Evolutionary conservation across 805 yeast species (phyloP), one percentile per base, ranked within the genome.

Genomic region (Huiozyma sinensis): DNA sequence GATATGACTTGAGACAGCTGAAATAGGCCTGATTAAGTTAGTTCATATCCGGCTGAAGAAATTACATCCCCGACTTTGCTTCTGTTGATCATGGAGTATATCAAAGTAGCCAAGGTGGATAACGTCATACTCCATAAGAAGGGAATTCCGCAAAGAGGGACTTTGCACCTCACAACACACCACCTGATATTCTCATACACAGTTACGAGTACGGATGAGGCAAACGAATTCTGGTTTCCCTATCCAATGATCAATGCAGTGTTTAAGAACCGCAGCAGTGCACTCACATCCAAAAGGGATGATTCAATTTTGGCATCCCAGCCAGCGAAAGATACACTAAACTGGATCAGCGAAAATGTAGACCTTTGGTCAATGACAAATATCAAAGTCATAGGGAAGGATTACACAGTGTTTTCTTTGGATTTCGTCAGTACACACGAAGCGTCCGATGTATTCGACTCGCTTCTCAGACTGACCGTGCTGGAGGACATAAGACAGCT

Each of bases 201-300:
- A 4, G 24, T 17, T 17, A 37, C 47, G 5, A 64, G 68, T 31
- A 48, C 46, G 4, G 50, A 47, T 50, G 58, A 52, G 27, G 52
- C 52, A 7, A 68, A 78, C 45, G 97, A 92, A 60, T 75, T 86
- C 30, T 92, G 97, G 98, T 73, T 87, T 30, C 83, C 95, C 47
- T 90, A 87, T 61, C 96, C 97, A 1, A 76, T 88, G 49, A 79
- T 89, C 31, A 81, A 77, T 40, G 70, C 69, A 39, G 77, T 82
- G 1, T 74, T 73, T 51, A 76, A 59, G 66, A 75, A 48, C 61
- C 75, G 49, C 79, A 89, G 49, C 61, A 82, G 43, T 66, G 79
- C 50, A 54, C 61, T 61, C 17, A 43, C 57, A 8, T 52, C 63
- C 28, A 58, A 53, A 38, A 44, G 44, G 17, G 51, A 47, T 42